Percentiles rank a stretch among this genome's conserved stretches.
Conservation (phyloP, 2,329 filamentous ascomycete genomes). For the Penicillium sp. region DNA sequence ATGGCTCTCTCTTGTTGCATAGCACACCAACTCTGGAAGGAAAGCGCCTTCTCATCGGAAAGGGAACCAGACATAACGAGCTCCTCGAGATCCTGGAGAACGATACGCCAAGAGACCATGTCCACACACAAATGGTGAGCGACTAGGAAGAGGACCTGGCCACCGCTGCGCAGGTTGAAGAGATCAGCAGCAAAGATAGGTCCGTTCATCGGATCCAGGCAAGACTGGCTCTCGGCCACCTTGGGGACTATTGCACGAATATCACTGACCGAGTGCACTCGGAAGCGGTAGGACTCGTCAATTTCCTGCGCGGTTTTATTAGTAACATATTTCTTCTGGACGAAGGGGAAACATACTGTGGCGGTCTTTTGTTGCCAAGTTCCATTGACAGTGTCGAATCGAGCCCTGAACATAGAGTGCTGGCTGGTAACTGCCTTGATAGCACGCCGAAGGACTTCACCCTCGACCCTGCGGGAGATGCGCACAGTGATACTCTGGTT, state of each 20-base stretch:
- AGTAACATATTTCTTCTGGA: neutral
- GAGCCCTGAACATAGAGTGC: slow-evolving; percentile 35
- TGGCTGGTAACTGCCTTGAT: slow-evolving; percentile 29
- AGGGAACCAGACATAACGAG: slow-evolving; percentile 32
- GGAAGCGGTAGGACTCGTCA: slow-evolving; percentile 32
- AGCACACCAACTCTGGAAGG: slow-evolving; percentile 39
- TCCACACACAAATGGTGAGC: slow-evolving; percentile 30
- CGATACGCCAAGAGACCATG: slow-evolving; percentile 35
- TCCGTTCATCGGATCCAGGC: slow-evolving; percentile 31
- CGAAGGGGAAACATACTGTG: slow-evolving; percentile 16
- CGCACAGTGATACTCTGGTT: slow-evolving; percentile 36
- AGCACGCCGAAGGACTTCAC: slow-evolving; percentile 24
- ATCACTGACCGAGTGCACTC: slow-evolving; percentile 24
- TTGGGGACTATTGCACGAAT: slow-evolving; percentile 24
- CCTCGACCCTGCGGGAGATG: slow-evolving; percentile 24
- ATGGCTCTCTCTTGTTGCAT: slow-evolving; percentile 31
- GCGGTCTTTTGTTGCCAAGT: slow-evolving; percentile 28
- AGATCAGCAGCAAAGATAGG: slow-evolving; percentile 40
- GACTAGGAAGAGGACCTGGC: slow-evolving; percentile 29
- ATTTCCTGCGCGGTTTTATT: slow-evolving; percentile 23
- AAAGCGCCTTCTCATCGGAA: slow-evolving; percentile 32
- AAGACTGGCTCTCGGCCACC: slow-evolving; percentile 30
- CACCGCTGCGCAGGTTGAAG: slow-evolving; percentile 34
- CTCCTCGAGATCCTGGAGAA: slow-evolving; percentile 37
- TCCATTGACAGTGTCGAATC: slow-evolving; percentile 23